Percentiles rank a stretch among this genome's conserved stretches.
phyloP scores from a whole-genome alignment of 164 flowering plant species.

The Dillenia suffruticosa region DNA sequence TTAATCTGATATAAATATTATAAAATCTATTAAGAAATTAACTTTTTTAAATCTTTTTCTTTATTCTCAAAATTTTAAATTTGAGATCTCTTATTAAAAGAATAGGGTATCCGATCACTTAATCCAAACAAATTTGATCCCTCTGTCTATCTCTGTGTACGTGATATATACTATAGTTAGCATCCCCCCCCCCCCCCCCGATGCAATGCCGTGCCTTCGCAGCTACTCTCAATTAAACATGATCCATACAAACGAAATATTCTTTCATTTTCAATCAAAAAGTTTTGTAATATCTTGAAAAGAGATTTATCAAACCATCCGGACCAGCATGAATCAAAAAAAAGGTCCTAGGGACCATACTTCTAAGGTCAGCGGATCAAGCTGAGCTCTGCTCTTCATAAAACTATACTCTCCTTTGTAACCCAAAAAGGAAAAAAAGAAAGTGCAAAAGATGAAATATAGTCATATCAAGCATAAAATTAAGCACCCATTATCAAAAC shows the following conservation, averaged over 20 bases:
- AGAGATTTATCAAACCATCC: too few relatives aligned
- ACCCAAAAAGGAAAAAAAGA: too few relatives aligned
- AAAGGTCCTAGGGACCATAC: too few relatives aligned
- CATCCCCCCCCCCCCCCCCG: conserved; percentile 5
- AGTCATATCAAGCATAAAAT: not conserved
- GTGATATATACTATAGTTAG: not conserved
- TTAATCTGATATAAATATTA: not conserved
- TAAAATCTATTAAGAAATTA: not conserved
- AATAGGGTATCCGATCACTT: too few relatives aligned
- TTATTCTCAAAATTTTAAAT: too few relatives aligned
- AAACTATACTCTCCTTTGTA: not conserved
- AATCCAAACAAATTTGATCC: too few relatives aligned
- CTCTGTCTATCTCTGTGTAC: not conserved
- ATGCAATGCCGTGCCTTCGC: conserved; percentile 13
- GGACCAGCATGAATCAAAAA: too few relatives aligned
- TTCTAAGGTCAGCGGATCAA: too few relatives aligned
- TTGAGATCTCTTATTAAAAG: too few relatives aligned
- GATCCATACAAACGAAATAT: not conserved
- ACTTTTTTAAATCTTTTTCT: too few relatives aligned
- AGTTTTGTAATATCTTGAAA: not conserved
- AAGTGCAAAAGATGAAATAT: too few relatives aligned
- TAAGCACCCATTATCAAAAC: not conserved
- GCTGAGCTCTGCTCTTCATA: not conserved
- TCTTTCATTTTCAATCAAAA: not conserved
- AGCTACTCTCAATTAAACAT: not conserved